Percentiles rank a stretch among this genome's conserved stretches.
Conservation (phyloP, 225 moss, liverwort and hornwort genomes). For the Lunularia cruciata region DNA sequence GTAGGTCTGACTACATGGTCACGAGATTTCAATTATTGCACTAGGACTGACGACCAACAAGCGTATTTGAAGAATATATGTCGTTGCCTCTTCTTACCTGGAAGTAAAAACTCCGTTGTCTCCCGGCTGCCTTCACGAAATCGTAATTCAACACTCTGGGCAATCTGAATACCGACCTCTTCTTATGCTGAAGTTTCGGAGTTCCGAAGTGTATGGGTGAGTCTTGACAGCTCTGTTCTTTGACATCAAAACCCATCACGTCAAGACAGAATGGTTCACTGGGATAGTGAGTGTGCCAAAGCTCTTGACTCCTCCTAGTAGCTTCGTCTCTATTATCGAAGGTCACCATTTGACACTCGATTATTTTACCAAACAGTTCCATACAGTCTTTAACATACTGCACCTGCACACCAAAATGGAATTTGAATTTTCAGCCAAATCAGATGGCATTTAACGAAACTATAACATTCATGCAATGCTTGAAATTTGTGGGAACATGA, state of each 20-base stretch:
- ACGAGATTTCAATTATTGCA: too few relatives aligned
- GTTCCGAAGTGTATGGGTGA: background rate
- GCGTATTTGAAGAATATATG: background rate
- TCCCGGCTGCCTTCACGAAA: constrained; percentile 21
- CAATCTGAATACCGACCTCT: constrained; percentile 6
- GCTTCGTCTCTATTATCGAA: constrained; percentile 20
- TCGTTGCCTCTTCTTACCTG: too few relatives aligned
- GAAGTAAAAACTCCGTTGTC: constrained; percentile 18
- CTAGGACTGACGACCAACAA: too few relatives aligned
- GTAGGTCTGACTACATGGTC: too few relatives aligned
- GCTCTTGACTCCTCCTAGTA: constrained; percentile 6
- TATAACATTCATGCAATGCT: background rate
- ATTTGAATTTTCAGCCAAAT: background rate
- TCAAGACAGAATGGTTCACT: constrained; percentile 25
- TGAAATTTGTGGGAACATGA: background rate
- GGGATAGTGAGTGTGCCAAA: constrained; percentile 21
- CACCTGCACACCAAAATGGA: constrained; percentile 23
- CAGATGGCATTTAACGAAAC: background rate
- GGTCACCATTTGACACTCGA: constrained; percentile 23
- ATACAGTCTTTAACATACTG: constrained; percentile 40
- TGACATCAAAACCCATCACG: constrained; percentile 3
- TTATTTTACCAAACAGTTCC: constrained; percentile 29
- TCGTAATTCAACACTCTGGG: constrained; percentile 17
- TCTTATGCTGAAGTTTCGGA: background rate
- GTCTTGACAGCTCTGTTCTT: constrained; percentile 5